Evolutionary conservation across 306 rosid species (phyloP), one percentile per base, ranked within the genome.

Genomic region (Cercis canadensis): DNA sequence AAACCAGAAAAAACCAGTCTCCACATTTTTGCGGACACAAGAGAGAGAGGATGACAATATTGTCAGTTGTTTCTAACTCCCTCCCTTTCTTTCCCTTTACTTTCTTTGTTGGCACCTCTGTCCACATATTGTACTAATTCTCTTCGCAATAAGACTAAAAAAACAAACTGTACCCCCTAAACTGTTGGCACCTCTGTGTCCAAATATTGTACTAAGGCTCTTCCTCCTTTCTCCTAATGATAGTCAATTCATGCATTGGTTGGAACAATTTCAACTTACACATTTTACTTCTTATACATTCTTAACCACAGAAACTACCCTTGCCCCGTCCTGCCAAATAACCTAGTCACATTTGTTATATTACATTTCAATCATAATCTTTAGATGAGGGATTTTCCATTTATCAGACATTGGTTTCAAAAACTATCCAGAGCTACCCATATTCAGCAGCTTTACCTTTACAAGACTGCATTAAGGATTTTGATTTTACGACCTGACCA

Each of bases 401-500:
- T 57, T n/a, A 45, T 29, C 29, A 75, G 58, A 47, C 33, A 66
- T 24, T n/a, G 13, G 11, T 37, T 55, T 58, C 37, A 34, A 54
- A 64, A 55, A 17, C 36, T 24, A n/a, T 24, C 36, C 18, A 54
- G 40, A 67, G 18, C 45, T 53, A 62, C 10, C 9, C 17, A 64
- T 54, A 54, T 29, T 40, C 14, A 11, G 24, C 41, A 49, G 9
- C 34, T 11, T 4, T 34, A 14, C 24, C 14, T 7, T 19, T 43
- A 34, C 12, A 52, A 53, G 19, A 21, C 29, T 18, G 12, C 32
- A 34, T 36, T 17, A 29, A 55, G 39, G 53, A 62, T 24, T 46
- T 45, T 34, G 55, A 9, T 14, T 36, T 7, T 32, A 67, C 6
- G 17, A 39, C 67, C 39, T 7, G 50, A 29, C 57, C 7, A 17